These are phyloP conservation scores for Rosa rugosa DNA, from an alignment of 306 rosid genomes.

Conservation along the genomic window DNA sequence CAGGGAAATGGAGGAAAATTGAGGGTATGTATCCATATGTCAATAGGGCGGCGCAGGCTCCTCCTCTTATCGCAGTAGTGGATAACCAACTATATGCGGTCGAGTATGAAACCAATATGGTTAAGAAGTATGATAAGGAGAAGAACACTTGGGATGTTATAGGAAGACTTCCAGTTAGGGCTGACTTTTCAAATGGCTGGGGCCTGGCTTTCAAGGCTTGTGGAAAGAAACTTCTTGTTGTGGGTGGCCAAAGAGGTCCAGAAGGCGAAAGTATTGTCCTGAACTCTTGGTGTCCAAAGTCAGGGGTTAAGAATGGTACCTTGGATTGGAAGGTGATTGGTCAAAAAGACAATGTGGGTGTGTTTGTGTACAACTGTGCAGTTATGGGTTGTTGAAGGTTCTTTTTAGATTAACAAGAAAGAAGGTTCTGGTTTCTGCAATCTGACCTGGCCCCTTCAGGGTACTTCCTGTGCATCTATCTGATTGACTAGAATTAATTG, in stretches of 20 bases:
- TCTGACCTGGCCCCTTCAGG: slow-evolving; percentile 54
- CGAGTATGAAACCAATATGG: slow-evolving; percentile 85
- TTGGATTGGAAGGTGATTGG: slow-evolving; percentile 88
- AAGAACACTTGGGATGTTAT: slow-evolving; percentile 71
- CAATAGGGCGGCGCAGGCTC: slow-evolving; percentile 79
- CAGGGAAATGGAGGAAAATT: slow-evolving; percentile 71
- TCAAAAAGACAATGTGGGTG: slow-evolving; percentile 79
- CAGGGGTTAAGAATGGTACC: slow-evolving; percentile 63
- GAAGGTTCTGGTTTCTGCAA: slow-evolving; percentile 47
- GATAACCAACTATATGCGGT: slow-evolving; percentile 74
- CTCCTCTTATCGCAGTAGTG: slow-evolving; percentile 96
- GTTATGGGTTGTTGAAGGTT: slow-evolving; percentile 86
- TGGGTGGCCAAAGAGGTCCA: slow-evolving; percentile 91
- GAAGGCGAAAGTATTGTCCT: slow-evolving; percentile 85
- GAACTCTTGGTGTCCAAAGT: slow-evolving; percentile 74
- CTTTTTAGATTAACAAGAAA: slow-evolving; percentile 57
- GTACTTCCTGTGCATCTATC: slow-evolving; percentile 44
- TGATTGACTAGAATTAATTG: slow-evolving; percentile 53
- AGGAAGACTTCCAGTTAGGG: slow-evolving; percentile 92
- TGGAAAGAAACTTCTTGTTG: slow-evolving; percentile 77
- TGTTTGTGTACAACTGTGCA: slow-evolving; percentile 94
- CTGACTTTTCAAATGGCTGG: slow-evolving; percentile 89
- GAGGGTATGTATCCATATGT: slow-evolving; percentile 85
- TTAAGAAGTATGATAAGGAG: slow-evolving; percentile 76
- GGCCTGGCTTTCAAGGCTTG: slow-evolving; percentile 98